Base-by-base conservation (phyloP, 768 basidiomycete species). In the Galerina sulciceps region DNA sequence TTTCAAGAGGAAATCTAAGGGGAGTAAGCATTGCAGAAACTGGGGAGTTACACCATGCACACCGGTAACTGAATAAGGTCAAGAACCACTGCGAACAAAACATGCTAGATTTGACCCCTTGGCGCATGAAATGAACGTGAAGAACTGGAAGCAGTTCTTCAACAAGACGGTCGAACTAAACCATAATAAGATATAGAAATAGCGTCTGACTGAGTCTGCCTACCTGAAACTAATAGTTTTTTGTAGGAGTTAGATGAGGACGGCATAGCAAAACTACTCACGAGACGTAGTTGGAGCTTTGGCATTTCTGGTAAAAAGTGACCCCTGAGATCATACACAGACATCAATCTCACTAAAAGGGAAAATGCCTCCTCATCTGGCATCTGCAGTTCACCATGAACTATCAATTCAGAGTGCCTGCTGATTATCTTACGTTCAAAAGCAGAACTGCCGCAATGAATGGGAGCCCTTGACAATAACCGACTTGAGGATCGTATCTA, bases 241-340 rank as follows among this genome's bases (percentile, higher is more conserved):
- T 17, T 15, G 22, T n/a, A 51, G 31, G 10, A 38, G 9, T 35
- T 18, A 51, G 22, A 9, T 31, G 36, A 31, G 34, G 22, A 42
- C 6, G 20, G 41, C 53, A 35, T 20, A 22, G 41, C 13, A 3
- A 20, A 38, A 23, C 14, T 20, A 71, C 86, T 76, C 69, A 92
- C 91, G 59, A 99, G 82, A 18, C 96, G 93, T 42, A 95, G 77
- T 70, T 99, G 97, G 5, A 99, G 73, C 64, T 94, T 96, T 0
- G 97, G 97, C 97, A 99, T 99, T 68, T 99, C 96, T 3, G 97
- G 96, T n/a, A 98, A 80, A 75, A 95, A 99, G 75, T 98, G 96
- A 1, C 94, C 94, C 43, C 96, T 87, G 2, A 99, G 81, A 72
- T 96, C 96, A 70, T 99, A 99, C 1, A 96, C 91, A 59, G 97